A percentile compares a stretch with the other conserved stretches of the same genome.
These are phyloP conservation scores for Aspergillus sp. DNA, from an alignment of 2,329 filamentous ascomycete species.

Conservation along the genomic window DNA sequence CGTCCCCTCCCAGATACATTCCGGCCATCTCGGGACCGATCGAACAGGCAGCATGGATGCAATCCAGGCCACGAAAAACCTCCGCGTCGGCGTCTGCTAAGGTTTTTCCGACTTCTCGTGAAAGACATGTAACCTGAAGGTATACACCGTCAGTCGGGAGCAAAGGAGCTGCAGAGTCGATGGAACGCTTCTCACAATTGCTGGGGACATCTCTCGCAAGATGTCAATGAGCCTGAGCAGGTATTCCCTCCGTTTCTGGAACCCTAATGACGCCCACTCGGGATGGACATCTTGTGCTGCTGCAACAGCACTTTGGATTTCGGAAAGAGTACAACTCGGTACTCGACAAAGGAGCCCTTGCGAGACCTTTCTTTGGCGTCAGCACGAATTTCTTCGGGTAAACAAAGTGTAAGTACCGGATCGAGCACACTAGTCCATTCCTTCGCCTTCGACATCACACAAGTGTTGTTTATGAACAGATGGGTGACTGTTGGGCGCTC, in stretches of 20 bases:
- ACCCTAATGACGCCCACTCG: slow-evolving; percentile 18
- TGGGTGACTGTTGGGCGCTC: slow-evolving; percentile 22
- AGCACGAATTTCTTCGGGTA: background rate
- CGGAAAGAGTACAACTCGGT: slow-evolving; percentile 19
- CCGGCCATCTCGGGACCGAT: slow-evolving; percentile 25
- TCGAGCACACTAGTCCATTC: slow-evolving; percentile 23
- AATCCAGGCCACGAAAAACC: slow-evolving; percentile 26
- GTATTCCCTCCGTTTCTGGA: slow-evolving; percentile 18
- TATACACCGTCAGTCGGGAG: background rate
- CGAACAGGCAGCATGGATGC: slow-evolving; percentile 25
- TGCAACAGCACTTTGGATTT: slow-evolving; percentile 22
- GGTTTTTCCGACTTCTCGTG: slow-evolving; percentile 26
- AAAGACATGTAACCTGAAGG: slow-evolving; percentile 15
- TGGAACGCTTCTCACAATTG: slow-evolving; percentile 5
- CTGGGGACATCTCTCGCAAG: slow-evolving; percentile 16
- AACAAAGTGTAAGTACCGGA: slow-evolving; percentile 15
- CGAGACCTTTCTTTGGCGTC: slow-evolving; percentile 10
- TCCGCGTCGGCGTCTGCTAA: slow-evolving; percentile 25
- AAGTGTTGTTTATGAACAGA: slow-evolving; percentile 24
- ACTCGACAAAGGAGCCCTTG: slow-evolving; percentile 22
- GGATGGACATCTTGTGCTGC: slow-evolving; percentile 21
- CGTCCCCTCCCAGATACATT: slow-evolving; percentile 21
- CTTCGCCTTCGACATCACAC: slow-evolving; percentile 21
- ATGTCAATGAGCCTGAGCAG: slow-evolving; percentile 19
- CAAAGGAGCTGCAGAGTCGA: background rate